Base-by-base conservation (phyloP, 768 basidiomycete genomes). In the Gymnopilus dilepis region DNA sequence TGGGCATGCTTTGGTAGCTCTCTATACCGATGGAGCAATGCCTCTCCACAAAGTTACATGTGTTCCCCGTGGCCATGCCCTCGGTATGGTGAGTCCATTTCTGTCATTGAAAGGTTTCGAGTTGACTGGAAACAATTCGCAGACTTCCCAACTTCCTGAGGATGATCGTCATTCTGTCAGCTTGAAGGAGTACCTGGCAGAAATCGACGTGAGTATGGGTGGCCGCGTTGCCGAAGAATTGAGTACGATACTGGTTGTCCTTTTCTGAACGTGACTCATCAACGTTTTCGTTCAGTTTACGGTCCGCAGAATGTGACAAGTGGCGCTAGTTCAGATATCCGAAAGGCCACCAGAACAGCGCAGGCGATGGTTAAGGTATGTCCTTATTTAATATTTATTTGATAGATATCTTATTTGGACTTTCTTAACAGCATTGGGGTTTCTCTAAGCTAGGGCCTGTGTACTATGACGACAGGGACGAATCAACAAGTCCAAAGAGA, bases 21-120 rank as follows among this genome's bases (percentile, higher is more conserved):
- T 99, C 50, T 95, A 95, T 73, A 99, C 97, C 1, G 86, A 92
- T 63, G 97, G 96, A 52, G 95, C 96, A 42, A 95, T 95, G 86
- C 97, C 97, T 41, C 77, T 99, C 64, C 96, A 99, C 76, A 97
- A 97, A 79, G 97, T 99, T 33, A 99, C 97, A 24, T 97, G 97
- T 73, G 86, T 99, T 56, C 97, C 97, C 40, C 91, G 97, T 68
- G 97, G 97, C 26, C 92, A 97, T 71, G 91, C 95, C 21, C 83
- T 99, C 45, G 95, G 96, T 59, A 78, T 91, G 66, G 92, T 94
- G 78, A 65, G 89, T 84, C 30, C 55, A 55, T 56, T 47, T 58
- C 45, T 53, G 51, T 42, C 60, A 50, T 58, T 28, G 54, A 50
- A 42, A 45, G 22, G 56, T 53, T 56, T 57, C 43, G 30, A 55